A percentile compares a stretch with the other conserved stretches of the same genome.
Evolutionary conservation across 2,329 filamentous ascomycete species (phyloP).

Genomic region (Pseudogymnoascus sp.): DNA sequence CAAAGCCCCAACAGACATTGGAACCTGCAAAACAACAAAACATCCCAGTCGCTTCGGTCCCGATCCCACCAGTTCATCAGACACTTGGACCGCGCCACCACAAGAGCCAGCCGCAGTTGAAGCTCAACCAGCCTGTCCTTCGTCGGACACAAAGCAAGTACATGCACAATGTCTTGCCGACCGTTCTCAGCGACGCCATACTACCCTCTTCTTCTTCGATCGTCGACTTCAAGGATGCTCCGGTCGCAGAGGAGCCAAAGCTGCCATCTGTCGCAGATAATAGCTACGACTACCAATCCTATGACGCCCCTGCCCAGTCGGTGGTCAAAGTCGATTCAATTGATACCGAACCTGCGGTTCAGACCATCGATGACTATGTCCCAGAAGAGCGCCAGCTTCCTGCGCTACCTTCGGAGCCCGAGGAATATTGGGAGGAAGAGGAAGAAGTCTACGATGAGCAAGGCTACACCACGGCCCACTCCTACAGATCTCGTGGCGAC

Average conservation of each 20-base stretch:
- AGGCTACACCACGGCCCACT: conserved; percentile 67
- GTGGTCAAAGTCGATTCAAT: background rate
- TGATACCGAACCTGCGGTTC: background rate
- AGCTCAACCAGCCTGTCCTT: conserved; percentile 19
- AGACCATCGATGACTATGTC: background rate
- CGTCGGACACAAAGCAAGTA: conserved; percentile 22
- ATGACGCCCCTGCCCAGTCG: background rate
- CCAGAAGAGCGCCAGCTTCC: conserved; percentile 10
- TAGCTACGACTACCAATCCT: background rate
- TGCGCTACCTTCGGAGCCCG: conserved; percentile 41
- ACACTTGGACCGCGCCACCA: conserved; percentile 23
- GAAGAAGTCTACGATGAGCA: conserved; percentile 62
- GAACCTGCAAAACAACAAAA: conserved; percentile 19
- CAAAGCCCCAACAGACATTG: conserved; percentile 19
- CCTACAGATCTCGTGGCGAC: conserved; percentile 67
- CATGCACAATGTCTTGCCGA: conserved; percentile 12
- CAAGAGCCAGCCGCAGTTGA: conserved; percentile 26
- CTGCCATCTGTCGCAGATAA: background rate
- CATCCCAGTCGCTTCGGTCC: conserved; percentile 22
- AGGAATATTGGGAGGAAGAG: conserved; percentile 74
- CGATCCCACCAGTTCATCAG: conserved; percentile 25
- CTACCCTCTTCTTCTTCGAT: background rate
- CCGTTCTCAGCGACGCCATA: background rate
- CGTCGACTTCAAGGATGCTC: background rate
- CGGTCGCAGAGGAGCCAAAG: background rate